A percentile compares a stretch with the other conserved stretches of the same genome.
phyloP scores from a whole-genome alignment of 495 filamentous ascomycete genomes.

The Annulohypoxylon maeteangense region DNA sequence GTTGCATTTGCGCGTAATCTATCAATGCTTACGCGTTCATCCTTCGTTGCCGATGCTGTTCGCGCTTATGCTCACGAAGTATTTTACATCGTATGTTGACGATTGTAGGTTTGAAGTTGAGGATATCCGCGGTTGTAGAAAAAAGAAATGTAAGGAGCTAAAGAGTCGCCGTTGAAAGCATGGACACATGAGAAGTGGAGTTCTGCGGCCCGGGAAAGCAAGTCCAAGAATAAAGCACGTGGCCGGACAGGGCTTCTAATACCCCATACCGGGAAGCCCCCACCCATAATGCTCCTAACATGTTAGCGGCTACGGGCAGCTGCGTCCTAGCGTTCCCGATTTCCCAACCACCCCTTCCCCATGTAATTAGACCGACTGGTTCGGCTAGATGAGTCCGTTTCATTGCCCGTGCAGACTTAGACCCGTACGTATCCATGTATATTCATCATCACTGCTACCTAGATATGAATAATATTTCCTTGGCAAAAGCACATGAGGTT shows the following conservation, averaged over 20 bases:
- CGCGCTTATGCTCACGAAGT: background rate
- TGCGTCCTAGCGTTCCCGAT: slow-evolving; percentile 36
- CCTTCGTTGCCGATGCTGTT: background rate
- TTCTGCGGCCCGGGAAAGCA: slow-evolving; percentile 23
- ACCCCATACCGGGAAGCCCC: slow-evolving; percentile 25
- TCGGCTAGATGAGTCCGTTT: slow-evolving; percentile 24
- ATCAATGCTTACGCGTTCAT: background rate
- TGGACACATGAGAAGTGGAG: slow-evolving; percentile 24
- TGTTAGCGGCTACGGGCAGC: slow-evolving; percentile 31
- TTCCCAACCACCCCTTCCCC: slow-evolving; percentile 24
- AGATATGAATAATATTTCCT: slow-evolving; percentile 16
- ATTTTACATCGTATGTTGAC: background rate
- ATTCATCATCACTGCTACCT: background rate
- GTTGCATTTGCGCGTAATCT: background rate
- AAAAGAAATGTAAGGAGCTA: background rate
- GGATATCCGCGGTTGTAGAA: background rate
- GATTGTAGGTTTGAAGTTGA: background rate
- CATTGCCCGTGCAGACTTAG: background rate
- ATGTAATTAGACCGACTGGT: slow-evolving; percentile 22
- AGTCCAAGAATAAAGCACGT: slow-evolving; percentile 28
- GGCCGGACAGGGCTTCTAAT: slow-evolving; percentile 29
- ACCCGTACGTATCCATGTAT: background rate
- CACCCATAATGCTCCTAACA: slow-evolving; percentile 12
- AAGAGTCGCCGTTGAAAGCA: background rate
- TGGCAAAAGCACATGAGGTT: slow-evolving; percentile 6